phyloP scores from a whole-genome alignment of 202 grass and related monocot genomes.

The Brachypodium distachyon region DNA sequence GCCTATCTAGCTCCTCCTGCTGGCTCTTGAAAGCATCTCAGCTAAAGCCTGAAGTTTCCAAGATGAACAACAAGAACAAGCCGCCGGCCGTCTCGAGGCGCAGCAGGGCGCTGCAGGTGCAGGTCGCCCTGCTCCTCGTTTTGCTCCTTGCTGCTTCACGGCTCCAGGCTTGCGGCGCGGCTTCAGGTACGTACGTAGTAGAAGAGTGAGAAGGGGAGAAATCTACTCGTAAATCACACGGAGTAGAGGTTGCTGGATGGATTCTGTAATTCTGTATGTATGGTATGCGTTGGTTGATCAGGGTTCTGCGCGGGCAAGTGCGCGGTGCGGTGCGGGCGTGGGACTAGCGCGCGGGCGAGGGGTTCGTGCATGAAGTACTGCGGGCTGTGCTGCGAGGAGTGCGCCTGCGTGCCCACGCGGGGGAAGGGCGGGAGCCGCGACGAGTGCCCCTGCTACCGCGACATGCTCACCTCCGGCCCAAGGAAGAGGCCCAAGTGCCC shows the following conservation, averaged over 20 bases:
- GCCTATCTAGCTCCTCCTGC: not conserved
- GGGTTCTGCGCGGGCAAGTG: conserved; percentile 66
- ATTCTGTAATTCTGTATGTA: too few relatives aligned
- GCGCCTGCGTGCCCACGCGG: conserved; percentile 77
- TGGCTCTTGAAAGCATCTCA: not conserved
- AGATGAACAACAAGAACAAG: not conserved
- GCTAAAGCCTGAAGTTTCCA: not conserved
- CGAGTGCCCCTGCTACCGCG: conserved; percentile 85
- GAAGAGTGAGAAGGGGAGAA: too few relatives aligned
- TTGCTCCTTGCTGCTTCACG: conserved; percentile 19
- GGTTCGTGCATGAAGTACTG: conserved; percentile 57
- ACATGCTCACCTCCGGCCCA: conserved; percentile 63
- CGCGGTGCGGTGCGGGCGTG: conserved; percentile 49
- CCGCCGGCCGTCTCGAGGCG: too few relatives aligned
- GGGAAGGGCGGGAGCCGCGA: conserved; percentile 32
- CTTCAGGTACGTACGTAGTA: conserved; percentile 17
- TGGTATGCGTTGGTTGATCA: not conserved
- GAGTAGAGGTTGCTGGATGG: too few relatives aligned
- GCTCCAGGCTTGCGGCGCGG: conserved; percentile 30
- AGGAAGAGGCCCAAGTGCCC: conserved; percentile 75
- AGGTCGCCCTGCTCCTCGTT: conserved; percentile 6
- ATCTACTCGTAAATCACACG: too few relatives aligned
- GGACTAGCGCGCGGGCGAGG: conserved; percentile 14
- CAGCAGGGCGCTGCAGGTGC: not conserved
- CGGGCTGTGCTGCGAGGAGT: conserved; percentile 67